A percentile compares a stretch with the other conserved stretches of the same genome.
Evolutionary conservation across 306 rosid species (phyloP).

Genomic region (Citrullus mucosospermus): DNA sequence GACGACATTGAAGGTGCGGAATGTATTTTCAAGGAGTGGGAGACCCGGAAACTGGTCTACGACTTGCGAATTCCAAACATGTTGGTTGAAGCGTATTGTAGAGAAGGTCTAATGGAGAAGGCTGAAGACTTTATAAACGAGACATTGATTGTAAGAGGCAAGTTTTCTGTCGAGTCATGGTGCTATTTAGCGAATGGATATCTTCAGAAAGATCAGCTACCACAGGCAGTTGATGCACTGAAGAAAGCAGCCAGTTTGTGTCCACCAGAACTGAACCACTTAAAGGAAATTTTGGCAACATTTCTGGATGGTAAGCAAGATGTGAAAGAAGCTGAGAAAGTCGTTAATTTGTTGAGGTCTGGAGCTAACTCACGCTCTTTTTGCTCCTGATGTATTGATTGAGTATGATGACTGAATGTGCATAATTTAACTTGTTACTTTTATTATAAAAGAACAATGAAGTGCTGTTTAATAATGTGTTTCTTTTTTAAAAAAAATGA

Average conservation of each 20-base stretch:
- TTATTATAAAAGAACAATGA: not conserved
- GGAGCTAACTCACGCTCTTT: not conserved
- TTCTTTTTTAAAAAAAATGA: too few relatives aligned
- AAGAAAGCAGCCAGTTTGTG: not conserved
- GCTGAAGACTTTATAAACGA: not conserved
- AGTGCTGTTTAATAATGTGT: not conserved
- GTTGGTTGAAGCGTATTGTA: not conserved
- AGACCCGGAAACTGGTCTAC: not conserved
- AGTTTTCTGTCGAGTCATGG: not conserved
- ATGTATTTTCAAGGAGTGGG: not conserved
- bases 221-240: not conserved
- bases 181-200: not conserved
- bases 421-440: not conserved
- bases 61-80: constrained; percentile 1
- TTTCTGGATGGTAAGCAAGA: not conserved
- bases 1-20: not conserved
- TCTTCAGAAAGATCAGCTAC: not conserved
- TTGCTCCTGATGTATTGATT: not conserved
- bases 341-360: not conserved
- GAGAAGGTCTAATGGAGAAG: not conserved
- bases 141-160: not conserved
- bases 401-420: not conserved
- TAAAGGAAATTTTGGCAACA: not conserved
- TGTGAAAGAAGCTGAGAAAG: not conserved
- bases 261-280: not conserved